A percentile compares a stretch with the other conserved stretches of the same genome.
Evolutionary conservation across 2,329 filamentous ascomycete species (phyloP).

Genomic region (Sarocladium oryzae): DNA sequence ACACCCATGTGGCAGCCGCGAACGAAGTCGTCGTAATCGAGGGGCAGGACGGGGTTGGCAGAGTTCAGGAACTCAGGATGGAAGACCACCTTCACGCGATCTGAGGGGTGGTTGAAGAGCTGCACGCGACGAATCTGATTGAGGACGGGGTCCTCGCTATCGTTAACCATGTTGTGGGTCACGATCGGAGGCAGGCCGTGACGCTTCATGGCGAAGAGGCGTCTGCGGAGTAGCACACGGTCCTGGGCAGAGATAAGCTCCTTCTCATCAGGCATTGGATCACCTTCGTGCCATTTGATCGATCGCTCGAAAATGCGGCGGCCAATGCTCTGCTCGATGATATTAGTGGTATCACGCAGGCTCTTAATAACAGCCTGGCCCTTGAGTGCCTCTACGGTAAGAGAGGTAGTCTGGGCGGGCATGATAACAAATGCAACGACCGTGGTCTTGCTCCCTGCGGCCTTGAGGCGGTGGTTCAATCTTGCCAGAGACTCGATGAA

Average conservation of each 20-base stretch:
- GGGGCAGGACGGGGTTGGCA: slow-evolving; percentile 84
- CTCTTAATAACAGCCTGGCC: slow-evolving; percentile 98
- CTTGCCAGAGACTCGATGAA: slow-evolving; percentile 96
- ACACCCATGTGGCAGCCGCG: slow-evolving; percentile 93
- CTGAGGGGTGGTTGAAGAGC: slow-evolving; percentile 90
- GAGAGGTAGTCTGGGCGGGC: slow-evolving; percentile 90
- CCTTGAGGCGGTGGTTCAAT: slow-evolving; percentile 88
- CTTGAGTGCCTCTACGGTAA: slow-evolving; percentile 92
- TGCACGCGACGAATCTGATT: slow-evolving; percentile 95
- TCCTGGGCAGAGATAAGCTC: slow-evolving; percentile 89
- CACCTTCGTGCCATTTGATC: slow-evolving; percentile 90
- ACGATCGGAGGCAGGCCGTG: slow-evolving; percentile 87
- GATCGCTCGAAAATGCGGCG: slow-evolving; percentile 93
- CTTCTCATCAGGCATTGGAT: slow-evolving; percentile 91
- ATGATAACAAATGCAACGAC: slow-evolving; percentile 98
- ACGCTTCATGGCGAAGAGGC: slow-evolving; percentile 95
- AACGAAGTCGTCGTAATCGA: slow-evolving; percentile 98
- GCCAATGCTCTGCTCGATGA: slow-evolving; percentile 88
- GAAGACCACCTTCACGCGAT: slow-evolving; percentile 96
- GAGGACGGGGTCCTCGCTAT: slow-evolving; percentile 84
- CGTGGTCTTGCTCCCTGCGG: slow-evolving; percentile 77
- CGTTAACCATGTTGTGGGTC: slow-evolving; percentile 98
- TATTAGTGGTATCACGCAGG: slow-evolving; percentile 82
- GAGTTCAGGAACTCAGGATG: slow-evolving; percentile 97
- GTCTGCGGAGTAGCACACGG: slow-evolving; percentile 82